Base-by-base conservation (phyloP, 345 rosid genomes). In the Eucalyptus polybractea region DNA sequence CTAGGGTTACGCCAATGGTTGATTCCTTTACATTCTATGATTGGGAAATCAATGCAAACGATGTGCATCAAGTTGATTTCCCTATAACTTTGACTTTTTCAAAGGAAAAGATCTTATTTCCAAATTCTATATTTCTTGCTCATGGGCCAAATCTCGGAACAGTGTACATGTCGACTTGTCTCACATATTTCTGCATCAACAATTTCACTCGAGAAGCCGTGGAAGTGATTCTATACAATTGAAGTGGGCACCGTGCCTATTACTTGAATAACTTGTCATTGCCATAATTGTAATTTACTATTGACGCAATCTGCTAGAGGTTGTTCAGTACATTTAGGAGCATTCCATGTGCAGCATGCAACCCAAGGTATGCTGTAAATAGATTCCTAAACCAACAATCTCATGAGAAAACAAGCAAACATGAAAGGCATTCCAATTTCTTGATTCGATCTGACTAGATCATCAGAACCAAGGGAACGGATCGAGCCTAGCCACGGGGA, bases 401-500 rank as follows among this genome's bases (percentile, higher is more conserved):
- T 86, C 15, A 24, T 8, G 65, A 86, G 67, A 86, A 50, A 86
- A 50, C 13, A 51, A 42, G 47, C 65, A 49, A 33, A 53, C 65
- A 11, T 19, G 14, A 86, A 86, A 21, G 67, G 56, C 45, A 6
- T 0, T 5, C 62, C 67, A 12, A 31, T 86, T 86, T 53, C 67
- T 22, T 51, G 19, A 50, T 50, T 56, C 17, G 12, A 31, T 53
- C 88, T 1, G 0, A 60, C 2, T 47, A 9, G 8, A 62, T 47
- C 14, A 67, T 90, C 88, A 92, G 51, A 90, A 37, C 25, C 72
- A 62, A 44, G 92, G 93, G 53, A 93, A 91, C 33, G 94, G 94
- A 86, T 87, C 12, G 85, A 92, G 92, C 89, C 94, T 94, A 19
- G 94, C 88, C 29, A 94, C 90, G 2, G 96, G 96, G 15, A 89